Percentiles rank a stretch among this genome's conserved stretches.
Evolutionary conservation across 768 basidiomycete genomes (phyloP).

Genomic region (Dacryopinax primogenitus): DNA sequence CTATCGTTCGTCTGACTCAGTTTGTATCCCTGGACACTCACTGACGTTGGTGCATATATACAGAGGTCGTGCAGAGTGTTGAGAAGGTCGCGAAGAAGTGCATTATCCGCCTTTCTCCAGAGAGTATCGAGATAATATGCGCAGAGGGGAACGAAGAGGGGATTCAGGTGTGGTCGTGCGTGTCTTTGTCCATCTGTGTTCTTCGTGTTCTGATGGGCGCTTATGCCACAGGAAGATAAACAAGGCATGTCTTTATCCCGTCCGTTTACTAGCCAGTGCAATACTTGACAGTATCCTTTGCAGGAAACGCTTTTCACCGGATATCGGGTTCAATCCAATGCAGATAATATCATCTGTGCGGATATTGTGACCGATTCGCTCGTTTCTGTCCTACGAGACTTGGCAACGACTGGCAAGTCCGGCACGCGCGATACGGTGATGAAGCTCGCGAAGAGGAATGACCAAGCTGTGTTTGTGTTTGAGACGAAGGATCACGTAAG

Average conservation of each 20-base stretch:
- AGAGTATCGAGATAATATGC: slow-evolving; percentile 71
- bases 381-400: slow-evolving; percentile 41
- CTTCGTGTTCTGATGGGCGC: not conserved
- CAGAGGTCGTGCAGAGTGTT: slow-evolving; percentile 67
- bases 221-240: slow-evolving; percentile 19
- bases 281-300: not conserved
- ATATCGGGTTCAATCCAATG: slow-evolving; percentile 79
- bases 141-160: slow-evolving; percentile 71
- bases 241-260: slow-evolving; percentile 28
- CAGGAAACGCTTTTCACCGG: slow-evolving; percentile 46
- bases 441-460: slow-evolving; percentile 78
- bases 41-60: not conserved
- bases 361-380: slow-evolving; percentile 62
- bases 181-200: slow-evolving; percentile 7
- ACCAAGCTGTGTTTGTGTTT: slow-evolving; percentile 62
- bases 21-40: slow-evolving; percentile 12
- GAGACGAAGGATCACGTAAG: slow-evolving; percentile 40
- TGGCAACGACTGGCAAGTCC: slow-evolving; percentile 26
- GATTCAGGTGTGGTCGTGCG: slow-evolving; percentile 75
- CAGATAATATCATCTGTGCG: slow-evolving; percentile 67
- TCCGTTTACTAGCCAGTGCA: slow-evolving; percentile 41
- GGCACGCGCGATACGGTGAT: slow-evolving; percentile 50
- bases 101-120: slow-evolving; percentile 64
- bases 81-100: slow-evolving; percentile 78
- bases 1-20: slow-evolving; percentile 32